Evolutionary conservation across 257 asterid species (phyloP).

Genomic region (Solanum chaucha): DNA sequence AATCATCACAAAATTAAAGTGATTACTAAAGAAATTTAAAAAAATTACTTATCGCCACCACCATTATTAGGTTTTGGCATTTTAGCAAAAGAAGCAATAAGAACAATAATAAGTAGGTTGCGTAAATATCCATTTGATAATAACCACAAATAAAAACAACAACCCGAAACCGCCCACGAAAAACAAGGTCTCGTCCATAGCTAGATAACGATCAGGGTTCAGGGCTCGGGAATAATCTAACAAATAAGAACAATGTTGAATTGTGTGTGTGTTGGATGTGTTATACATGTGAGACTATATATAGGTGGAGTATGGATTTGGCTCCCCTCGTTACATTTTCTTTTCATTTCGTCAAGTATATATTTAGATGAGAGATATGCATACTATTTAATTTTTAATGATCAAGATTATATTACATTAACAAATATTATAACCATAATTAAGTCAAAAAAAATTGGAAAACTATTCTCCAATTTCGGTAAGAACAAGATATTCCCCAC

Average conservation of each 20-base stretch:
- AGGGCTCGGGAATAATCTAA: not conserved
- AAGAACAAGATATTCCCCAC: not conserved
- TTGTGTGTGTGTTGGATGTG: not conserved
- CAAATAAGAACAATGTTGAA: not conserved
- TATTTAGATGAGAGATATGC: not conserved
- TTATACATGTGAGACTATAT: not conserved
- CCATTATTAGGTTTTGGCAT: not conserved
- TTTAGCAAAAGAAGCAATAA: not conserved
- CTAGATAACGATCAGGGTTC: not conserved
- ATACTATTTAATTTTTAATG: not conserved
- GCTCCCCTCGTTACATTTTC: not conserved
- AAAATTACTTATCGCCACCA: not conserved
- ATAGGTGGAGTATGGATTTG: not conserved
- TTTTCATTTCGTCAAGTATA: too few species aligned
- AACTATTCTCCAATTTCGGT: accelerated
- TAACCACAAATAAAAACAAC: not conserved
- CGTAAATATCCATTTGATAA: not conserved
- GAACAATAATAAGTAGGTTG: not conserved
- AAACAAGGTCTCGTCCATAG: not conserved
- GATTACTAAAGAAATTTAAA: not conserved
- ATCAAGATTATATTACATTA: too few species aligned
- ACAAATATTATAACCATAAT: not conserved
- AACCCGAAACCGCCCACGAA: not conserved
- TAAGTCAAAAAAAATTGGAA: not conserved
- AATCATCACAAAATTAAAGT: not conserved